These are phyloP conservation scores for Fusarium anthophilum DNA, from an alignment of 2,329 filamentous ascomycete species.

Conservation along the genomic window DNA sequence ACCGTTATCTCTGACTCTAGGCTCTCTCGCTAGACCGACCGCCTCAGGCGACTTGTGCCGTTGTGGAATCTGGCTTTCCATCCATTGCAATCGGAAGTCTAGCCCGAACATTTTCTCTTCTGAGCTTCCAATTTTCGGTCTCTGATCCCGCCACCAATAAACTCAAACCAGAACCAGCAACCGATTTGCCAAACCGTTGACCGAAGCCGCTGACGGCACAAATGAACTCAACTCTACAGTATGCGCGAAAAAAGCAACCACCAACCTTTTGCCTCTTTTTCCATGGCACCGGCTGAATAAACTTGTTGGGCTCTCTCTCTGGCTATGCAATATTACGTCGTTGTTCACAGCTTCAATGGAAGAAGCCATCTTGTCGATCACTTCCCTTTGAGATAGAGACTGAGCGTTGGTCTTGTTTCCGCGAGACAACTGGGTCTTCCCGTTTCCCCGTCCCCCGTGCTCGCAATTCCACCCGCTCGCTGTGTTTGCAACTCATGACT, in stretches of 20 bases:
- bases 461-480: constrained; percentile 11
- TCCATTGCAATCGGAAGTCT: not conserved
- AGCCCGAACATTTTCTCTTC: constrained; percentile 1
- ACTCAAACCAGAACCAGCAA: constrained; percentile 13
- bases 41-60: not conserved
- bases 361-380: constrained; percentile 29
- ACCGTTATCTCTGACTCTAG: constrained; percentile 8
- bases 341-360: constrained; percentile 8
- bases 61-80: constrained; percentile 7
- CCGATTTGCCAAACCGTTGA: constrained; percentile 2
- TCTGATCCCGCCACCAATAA: constrained; percentile 19
- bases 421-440: constrained; percentile 27
- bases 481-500: constrained; percentile 16
- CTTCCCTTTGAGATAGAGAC: constrained; percentile 29
- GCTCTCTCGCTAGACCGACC: not conserved
- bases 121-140: constrained; percentile 5
- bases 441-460: constrained; percentile 26
- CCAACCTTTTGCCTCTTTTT: not conserved
- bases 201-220: constrained; percentile 33
- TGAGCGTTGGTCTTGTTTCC: constrained; percentile 20
- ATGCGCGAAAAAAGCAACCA: constrained; percentile 8
- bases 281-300: constrained; percentile 12
- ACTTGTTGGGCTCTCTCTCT: constrained; percentile 9
- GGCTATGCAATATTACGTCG: constrained; percentile 39
- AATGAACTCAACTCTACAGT: not conserved